phyloP scores from a whole-genome alignment of 2,329 filamentous ascomycete genomes.

The Macrophomina pseudophaseolina region DNA sequence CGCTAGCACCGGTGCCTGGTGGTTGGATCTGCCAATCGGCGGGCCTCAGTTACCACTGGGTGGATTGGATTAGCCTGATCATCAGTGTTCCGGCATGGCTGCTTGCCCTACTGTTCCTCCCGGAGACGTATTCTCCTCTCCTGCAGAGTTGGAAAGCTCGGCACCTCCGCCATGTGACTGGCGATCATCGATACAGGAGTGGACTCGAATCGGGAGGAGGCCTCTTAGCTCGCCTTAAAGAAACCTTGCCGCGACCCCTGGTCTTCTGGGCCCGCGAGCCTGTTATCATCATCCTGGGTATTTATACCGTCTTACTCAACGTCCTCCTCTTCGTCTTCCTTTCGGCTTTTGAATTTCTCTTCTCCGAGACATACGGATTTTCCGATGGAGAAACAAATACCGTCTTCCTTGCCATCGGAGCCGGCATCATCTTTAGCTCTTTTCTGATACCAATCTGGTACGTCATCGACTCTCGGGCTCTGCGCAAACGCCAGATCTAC shows the following conservation, averaged over 20 bases:
- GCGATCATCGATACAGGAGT: constrained; percentile 47
- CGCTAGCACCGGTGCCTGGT: constrained; percentile 31
- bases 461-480: constrained; percentile 29
- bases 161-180: constrained; percentile 36
- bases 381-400: constrained; percentile 50
- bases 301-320: constrained; percentile 24
- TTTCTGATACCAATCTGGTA: constrained; percentile 44
- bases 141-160: constrained; percentile 40
- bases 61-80: constrained; percentile 43
- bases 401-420: constrained; percentile 52
- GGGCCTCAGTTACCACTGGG: constrained; percentile 41
- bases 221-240: constrained; percentile 14
- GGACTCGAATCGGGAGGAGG: constrained; percentile 31
- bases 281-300: constrained; percentile 36
- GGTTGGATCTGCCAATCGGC: constrained; percentile 29
- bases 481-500: constrained; percentile 32
- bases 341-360: constrained; percentile 24
- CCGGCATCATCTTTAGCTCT: constrained; percentile 47
- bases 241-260: constrained; percentile 17
- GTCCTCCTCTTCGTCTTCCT: constrained; percentile 25
- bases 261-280: constrained; percentile 34
- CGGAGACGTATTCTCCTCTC: constrained; percentile 56
- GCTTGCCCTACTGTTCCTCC: constrained; percentile 44
- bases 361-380: constrained; percentile 51
- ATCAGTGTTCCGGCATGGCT: constrained; percentile 17